Evolutionary conservation across 1,284 basidiomycete genomes (phyloP).

Genomic region (Naganishia liquefaciens): DNA sequence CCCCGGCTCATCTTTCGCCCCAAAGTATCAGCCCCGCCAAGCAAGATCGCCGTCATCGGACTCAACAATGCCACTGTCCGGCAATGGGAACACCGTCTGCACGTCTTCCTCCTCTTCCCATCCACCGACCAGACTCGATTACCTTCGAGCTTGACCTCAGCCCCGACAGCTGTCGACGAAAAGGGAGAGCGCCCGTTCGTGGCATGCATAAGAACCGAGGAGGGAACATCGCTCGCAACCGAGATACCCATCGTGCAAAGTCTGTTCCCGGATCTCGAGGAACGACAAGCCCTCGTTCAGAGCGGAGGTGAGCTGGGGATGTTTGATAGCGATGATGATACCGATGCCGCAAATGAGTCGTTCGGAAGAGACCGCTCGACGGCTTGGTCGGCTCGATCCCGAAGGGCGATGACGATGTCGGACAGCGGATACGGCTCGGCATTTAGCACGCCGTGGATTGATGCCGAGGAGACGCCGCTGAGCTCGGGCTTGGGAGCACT

Average conservation of each 20-base stretch:
- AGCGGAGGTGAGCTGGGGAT: conserved; percentile 41
- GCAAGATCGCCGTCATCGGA: conserved; percentile 17
- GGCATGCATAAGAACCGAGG: conserved; percentile 46
- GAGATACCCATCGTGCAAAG: conserved; percentile 42
- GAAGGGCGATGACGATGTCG: neutral
- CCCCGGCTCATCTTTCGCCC: neutral
- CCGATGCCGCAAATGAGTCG: conserved; percentile 9
- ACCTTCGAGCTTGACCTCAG: neutral
- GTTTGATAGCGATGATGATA: conserved; percentile 32
- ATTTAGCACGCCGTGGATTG: conserved; percentile 1
- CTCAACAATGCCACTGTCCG: conserved; percentile 18
- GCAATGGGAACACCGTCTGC: conserved; percentile 22
- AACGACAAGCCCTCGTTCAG: conserved; percentile 36
- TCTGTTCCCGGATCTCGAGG: conserved; percentile 39
- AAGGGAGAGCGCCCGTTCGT: conserved; percentile 41
- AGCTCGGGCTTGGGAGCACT: neutral
- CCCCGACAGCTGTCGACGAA: neutral
- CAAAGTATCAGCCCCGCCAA: neutral
- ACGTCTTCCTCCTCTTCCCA: conserved; percentile 13
- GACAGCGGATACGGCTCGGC: conserved; percentile 20
- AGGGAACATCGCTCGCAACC: conserved; percentile 46
- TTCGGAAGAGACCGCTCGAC: neutral
- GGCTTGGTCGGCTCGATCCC: neutral
- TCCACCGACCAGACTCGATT: conserved; percentile 1
- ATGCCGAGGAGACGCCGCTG: neutral